Evolutionary conservation across 2,329 filamentous ascomycete species (phyloP).

Genomic region (Penicillium polonicum): DNA sequence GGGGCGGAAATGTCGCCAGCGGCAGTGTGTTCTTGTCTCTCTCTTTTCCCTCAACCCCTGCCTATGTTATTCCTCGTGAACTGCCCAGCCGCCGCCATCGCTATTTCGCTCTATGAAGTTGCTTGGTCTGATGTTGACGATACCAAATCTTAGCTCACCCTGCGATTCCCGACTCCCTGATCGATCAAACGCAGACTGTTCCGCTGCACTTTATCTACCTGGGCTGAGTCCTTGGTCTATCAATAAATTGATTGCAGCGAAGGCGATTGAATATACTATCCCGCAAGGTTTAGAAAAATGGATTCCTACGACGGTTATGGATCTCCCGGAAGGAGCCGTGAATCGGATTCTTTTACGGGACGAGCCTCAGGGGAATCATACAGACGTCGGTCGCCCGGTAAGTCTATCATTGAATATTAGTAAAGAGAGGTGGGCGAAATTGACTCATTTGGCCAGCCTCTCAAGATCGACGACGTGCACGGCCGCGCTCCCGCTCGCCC

Average conservation of each 20-base stretch:
- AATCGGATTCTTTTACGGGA: slow-evolving; percentile 41
- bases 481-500: slow-evolving; percentile 60
- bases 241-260: slow-evolving; percentile 1
- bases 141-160: slow-evolving; percentile 38
- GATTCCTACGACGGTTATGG: slow-evolving; percentile 49
- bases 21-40: slow-evolving; percentile 23
- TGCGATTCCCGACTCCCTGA: slow-evolving; percentile 8
- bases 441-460: slow-evolving; percentile 24
- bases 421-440: not conserved
- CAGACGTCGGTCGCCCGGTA: slow-evolving; percentile 50
- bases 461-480: slow-evolving; percentile 47
- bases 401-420: slow-evolving; percentile 10
- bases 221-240: not conserved
- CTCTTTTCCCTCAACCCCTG: slow-evolving; percentile 20
- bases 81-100: slow-evolving; percentile 22
- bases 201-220: not conserved
- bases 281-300: slow-evolving; percentile 31
- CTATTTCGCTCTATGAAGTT: slow-evolving; percentile 22
- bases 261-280: not conserved
- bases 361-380: slow-evolving; percentile 41
- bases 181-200: not conserved
- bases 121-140: slow-evolving; percentile 39
- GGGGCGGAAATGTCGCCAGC: slow-evolving; percentile 16
- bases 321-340: slow-evolving; percentile 45
- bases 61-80: slow-evolving; percentile 27